These are phyloP conservation scores for Mortierella sp. DNA, from an alignment of 371 early-diverging fungal genomes.

Conservation along the genomic window DNA sequence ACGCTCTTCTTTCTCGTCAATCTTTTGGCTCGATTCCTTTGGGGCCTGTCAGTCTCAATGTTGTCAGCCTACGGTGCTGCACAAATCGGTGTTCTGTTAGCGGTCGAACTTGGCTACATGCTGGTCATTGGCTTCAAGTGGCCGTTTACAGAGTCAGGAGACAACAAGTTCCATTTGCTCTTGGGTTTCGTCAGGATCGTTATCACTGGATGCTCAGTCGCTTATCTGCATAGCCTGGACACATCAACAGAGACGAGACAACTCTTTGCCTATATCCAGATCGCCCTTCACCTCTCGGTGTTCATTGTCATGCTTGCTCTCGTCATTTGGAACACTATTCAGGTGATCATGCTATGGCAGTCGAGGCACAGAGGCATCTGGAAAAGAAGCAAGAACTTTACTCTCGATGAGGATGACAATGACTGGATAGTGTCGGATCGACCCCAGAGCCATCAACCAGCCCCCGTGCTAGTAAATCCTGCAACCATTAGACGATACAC, in stretches of 20 bases:
- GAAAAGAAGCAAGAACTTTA: constrained; percentile 25
- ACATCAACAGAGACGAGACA: constrained; percentile 21
- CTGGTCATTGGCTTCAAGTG: constrained; percentile 50
- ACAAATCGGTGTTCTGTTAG: constrained; percentile 38
- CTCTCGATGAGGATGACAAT: constrained; percentile 1
- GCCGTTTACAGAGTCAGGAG: constrained; percentile 43
- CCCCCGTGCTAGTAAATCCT: constrained; percentile 1
- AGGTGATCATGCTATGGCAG: constrained; percentile 40
- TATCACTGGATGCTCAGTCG: constrained; percentile 41
- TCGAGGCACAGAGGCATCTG: constrained; percentile 20
- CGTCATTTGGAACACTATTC: constrained; percentile 46
- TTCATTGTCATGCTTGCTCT: constrained; percentile 51
- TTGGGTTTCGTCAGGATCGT: constrained; percentile 28
- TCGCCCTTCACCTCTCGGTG: constrained; percentile 39
- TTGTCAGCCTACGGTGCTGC: constrained; percentile 41
- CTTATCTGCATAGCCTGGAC: constrained; percentile 26
- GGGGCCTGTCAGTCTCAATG: constrained; percentile 46
- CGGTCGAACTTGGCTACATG: constrained; percentile 44
- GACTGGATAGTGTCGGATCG: constrained; percentile 28
- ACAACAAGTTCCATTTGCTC: constrained; percentile 46
- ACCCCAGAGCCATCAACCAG: constrained; percentile 15
- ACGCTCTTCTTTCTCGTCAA: constrained; percentile 59
- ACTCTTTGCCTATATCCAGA: constrained; percentile 40
- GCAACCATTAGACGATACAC: constrained; percentile 35
- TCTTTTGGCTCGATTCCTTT: constrained; percentile 49